phyloP scores from a whole-genome alignment of 768 basidiomycete species.

The Grammothele lineata region DNA sequence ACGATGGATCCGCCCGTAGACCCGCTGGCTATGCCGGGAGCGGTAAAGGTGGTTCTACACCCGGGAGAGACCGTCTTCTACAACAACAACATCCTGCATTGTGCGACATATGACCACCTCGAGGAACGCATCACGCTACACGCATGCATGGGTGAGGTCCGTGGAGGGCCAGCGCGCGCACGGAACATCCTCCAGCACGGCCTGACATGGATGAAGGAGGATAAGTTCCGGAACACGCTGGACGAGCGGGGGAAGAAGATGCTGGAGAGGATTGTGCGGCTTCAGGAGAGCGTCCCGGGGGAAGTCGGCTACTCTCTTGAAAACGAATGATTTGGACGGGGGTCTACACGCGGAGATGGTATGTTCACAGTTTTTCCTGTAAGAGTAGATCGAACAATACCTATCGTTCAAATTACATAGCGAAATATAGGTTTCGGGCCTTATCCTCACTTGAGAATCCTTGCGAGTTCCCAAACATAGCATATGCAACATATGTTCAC shows the following conservation, averaged over 20 bases:
- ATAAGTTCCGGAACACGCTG: conserved; percentile 42
- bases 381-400: too few species aligned
- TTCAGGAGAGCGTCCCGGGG: conserved; percentile 40
- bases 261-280: conserved; percentile 52
- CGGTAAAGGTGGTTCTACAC: conserved; percentile 48
- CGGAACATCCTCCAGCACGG: conserved; percentile 76
- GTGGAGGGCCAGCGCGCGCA: conserved; percentile 59
- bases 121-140: conserved; percentile 62
- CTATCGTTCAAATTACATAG: too few species aligned
- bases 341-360: too few species aligned
- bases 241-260: conserved; percentile 45
- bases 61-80: conserved; percentile 78
- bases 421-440: too few species aligned
- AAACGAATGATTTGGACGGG: too few species aligned
- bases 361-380: too few species aligned
- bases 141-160: conserved; percentile 58
- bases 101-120: conserved; percentile 54
- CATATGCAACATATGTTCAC: too few species aligned
- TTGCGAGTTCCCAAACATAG: too few species aligned
- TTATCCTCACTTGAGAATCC: too few species aligned
- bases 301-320: conserved; percentile 54
- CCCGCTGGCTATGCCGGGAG: conserved; percentile 70
- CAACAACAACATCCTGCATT: conserved; percentile 76
- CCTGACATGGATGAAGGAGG: conserved; percentile 62
- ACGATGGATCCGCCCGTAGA: conserved; percentile 46